Conservation (phyloP, 495 filamentous ascomycete genomes). For the Haplographium delicatum region DNA sequence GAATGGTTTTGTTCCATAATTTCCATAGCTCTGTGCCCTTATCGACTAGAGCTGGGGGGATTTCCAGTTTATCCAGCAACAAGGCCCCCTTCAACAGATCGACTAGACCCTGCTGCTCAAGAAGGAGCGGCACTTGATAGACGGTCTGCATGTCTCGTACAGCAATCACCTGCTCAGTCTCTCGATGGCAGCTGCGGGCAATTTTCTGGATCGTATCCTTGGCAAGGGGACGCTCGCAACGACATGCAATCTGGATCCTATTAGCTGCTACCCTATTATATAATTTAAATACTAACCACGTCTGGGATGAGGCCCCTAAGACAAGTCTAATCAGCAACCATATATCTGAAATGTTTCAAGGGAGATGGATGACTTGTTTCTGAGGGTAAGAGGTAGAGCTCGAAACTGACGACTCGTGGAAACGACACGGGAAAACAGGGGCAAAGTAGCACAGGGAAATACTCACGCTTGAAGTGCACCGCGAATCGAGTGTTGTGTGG, state of each 20-base stretch:
- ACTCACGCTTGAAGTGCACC: slow-evolving; percentile 33
- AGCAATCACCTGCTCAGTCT: slow-evolving; percentile 71
- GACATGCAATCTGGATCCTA: slow-evolving; percentile 70
- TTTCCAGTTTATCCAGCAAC: slow-evolving; percentile 46
- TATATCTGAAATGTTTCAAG: not conserved
- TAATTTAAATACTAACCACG: slow-evolving; percentile 42
- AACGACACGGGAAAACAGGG: not conserved
- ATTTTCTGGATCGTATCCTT: slow-evolving; percentile 79
- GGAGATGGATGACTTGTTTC: too few species aligned
- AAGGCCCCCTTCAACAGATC: slow-evolving; percentile 53
- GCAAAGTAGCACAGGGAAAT: not conserved
- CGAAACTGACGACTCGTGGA: too few species aligned
- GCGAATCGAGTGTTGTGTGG: slow-evolving; percentile 85
- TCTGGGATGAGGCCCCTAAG: slow-evolving; percentile 71
- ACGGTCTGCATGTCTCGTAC: slow-evolving; percentile 82
- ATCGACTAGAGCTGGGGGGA: slow-evolving; percentile 41
- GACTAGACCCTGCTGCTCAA: slow-evolving; percentile 73
- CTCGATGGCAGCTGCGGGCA: slow-evolving; percentile 78
- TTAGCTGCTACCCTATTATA: not conserved
- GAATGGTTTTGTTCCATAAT: slow-evolving; percentile 53
- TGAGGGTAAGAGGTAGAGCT: too few species aligned
- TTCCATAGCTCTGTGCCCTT: slow-evolving; percentile 64
- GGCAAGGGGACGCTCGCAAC: slow-evolving; percentile 70
- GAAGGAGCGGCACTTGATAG: slow-evolving; percentile 88
- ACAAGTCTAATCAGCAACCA: slow-evolving; percentile 1